These are phyloP conservation scores for Xylaria palmicola DNA, from an alignment of 495 filamentous ascomycete genomes.

Conservation along the genomic window DNA sequence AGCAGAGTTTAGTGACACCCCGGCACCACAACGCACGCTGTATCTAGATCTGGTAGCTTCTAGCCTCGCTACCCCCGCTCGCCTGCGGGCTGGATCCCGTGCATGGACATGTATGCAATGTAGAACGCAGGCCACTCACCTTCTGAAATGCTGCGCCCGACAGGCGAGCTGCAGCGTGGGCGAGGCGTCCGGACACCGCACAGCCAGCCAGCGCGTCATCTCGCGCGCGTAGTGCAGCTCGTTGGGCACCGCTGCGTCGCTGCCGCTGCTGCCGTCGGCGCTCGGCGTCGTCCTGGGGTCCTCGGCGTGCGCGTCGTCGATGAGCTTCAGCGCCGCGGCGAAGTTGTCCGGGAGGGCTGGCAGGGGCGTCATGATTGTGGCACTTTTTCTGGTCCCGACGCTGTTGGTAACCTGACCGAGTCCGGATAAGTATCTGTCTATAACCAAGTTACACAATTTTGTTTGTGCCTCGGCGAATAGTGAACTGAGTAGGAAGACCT, in stretches of 20 bases:
- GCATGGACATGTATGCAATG: too few species aligned
- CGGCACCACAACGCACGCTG: too few species aligned
- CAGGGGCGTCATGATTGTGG: constrained; percentile 22
- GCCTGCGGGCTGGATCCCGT: too few species aligned
- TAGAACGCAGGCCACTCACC: constrained; percentile 29
- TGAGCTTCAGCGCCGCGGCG: constrained; percentile 53
- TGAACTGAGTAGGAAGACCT: not conserved
- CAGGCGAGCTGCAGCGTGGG: constrained; percentile 68
- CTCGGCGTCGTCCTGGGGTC: constrained; percentile 57
- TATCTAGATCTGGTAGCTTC: too few species aligned
- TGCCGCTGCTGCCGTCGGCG: constrained; percentile 16
- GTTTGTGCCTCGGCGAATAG: too few species aligned
- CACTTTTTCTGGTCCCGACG: not conserved
- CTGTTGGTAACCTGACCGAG: too few species aligned
- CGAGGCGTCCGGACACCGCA: constrained; percentile 55
- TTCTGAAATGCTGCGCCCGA: constrained; percentile 73
- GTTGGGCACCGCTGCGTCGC: constrained; percentile 50
- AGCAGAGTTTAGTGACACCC: too few species aligned
- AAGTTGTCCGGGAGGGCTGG: constrained; percentile 28
- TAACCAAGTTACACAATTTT: too few species aligned
- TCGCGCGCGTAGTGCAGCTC: constrained; percentile 78
- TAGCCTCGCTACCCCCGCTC: too few species aligned
- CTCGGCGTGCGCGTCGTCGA: constrained; percentile 69
- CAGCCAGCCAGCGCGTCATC: constrained; percentile 68
- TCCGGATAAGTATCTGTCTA: too few species aligned